Evolutionary conservation across 305 asterid species (phyloP), one percentile per base, ranked within the genome.

Genomic region (Fraxinus paxiana): DNA sequence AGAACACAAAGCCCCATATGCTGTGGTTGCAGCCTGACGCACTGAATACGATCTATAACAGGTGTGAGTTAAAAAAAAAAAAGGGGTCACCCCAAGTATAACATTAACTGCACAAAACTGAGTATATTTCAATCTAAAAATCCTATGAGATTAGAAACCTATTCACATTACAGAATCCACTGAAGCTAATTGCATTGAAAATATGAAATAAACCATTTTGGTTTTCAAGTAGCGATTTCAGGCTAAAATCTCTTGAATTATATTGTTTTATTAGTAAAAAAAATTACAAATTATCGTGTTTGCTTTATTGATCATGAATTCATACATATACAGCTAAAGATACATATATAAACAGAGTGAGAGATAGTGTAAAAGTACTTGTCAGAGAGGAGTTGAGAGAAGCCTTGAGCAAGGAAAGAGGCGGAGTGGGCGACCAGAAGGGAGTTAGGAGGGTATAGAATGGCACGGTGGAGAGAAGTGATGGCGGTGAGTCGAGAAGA

Each of bases 1-100:
- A 59, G 99, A 87, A 86, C 97, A 90, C 81, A 96, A 85, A 75
- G 98, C 98, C 69, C 98, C 98, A 86, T 94, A 94, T 48, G 97
- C 97, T 76, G 91, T 90, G 81, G 98, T 97, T 61, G 98, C 97
- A 74, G 97, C 94, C 86, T 88, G 97, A 43, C 98, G 94, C 84
- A 96, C 98, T 54, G 90, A 86, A 85, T 87, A 93, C 80, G 91
- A 94, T 89, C 99, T 96, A 71, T 76, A 82, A 83, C 88, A 87
- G 73, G 77, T 59, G 73, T 65, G 48, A 71, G 79, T 63, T 33
- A 75, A 30, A 67, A 82, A 61, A 76, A 37, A 71, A 82, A 76
- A 67, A 30, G 4, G 31, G 73, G 70, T 75, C 77, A 77, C n/a
- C 22, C 67, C 81, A 76, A 70, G 65, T 33, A 77, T 43, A 4